Base-by-base conservation (phyloP, 2,329 filamentous ascomycete genomes). In the Curvularia hawaiiensis region DNA sequence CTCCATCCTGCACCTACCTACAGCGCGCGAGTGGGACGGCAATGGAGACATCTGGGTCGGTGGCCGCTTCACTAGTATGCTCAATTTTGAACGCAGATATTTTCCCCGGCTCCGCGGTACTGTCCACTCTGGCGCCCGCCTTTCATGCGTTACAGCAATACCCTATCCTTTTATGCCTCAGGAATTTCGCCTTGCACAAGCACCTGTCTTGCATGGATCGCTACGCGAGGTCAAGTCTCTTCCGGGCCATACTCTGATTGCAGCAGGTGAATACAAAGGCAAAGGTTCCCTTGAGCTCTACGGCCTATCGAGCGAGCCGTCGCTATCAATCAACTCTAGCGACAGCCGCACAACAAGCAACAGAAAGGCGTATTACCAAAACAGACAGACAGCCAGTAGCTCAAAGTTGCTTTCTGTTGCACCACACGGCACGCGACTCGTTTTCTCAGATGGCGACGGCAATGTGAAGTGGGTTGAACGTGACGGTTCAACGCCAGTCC, bases 241-340 rank as follows among this genome's bases (percentile, higher is more conserved):
- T 0, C 67, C 77, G 0, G 83, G 88, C 0, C 82, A 88, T 45
- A 92, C 89, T 0, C 77, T 97, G 26, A 84, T 97, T 50, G 91
- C 92, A 3, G 91, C 90, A 39, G 94, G 93, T 5, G 91, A 94
- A 71, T 97, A 97, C 79, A 96, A 95, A 66, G 91, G 90, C 31
- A 93, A 95, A 74, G 94, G 94, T 0, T 93, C 90, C 0, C 80
- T 98, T 2, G 94, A 98, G 71, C 79, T 97, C n/a, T 97, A 96
- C 74, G 87, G 87, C 14, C 77, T 91, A 1, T 80, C 78, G 24
- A 77, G 76, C 14, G 50, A 71, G 54, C 65, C 73, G 61, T 52
- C 67, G 61, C 61, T 67, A 61, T 56, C 67, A 51, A 59, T 72
- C 68, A 61, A 72, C 38, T 70, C 72, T 31, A 68, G 64, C 63